Evolutionary conservation across 257 asterid species (phyloP), one percentile per base, ranked within the genome.

Genomic region (Anisodus acutangulus): DNA sequence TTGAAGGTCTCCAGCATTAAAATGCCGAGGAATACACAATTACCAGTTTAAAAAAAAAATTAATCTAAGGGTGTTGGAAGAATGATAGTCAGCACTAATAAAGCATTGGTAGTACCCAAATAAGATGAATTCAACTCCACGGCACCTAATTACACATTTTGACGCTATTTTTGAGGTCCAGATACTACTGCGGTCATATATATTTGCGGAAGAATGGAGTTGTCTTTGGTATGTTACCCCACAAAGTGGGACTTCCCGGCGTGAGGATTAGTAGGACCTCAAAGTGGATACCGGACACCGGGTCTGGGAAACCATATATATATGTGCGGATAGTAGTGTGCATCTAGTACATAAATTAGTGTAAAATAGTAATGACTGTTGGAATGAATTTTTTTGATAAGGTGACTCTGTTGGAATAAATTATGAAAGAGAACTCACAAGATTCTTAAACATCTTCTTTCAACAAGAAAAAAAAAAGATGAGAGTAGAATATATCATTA

Each of bases 141-240:
- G 78, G 4, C 35, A 71, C 55, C 79, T 70, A 70, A 70, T 41
- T 70, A 70, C 58, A 71, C 12, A 19, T n/a, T n/a, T n/a, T n/a
- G n/a, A n/a, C n/a, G n/a, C n/a, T n/a, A n/a, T n/a, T 72, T 72
- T 72, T 72, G 17, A 31, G 45, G 45, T 66, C 45, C 11, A 66
- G 0, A 66, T 66, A 31, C 45, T 31, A 11, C 6, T 13, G 0
- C n/a, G 41, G n/a, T n/a, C 37, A 43, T 19, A 70, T 41, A 47
- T 70, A 41, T 41, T 69, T 15, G 16, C 9, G 0, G 43, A 64
- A 17, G 9, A 31, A 31, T 6, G 4, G 3, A 6, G 9, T 64
- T 9, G 11, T 31, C 17, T 64, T 64, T 26, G 43, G 9, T 10
- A 10, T 0, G 9, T 64, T 26, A 10, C 70, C 43, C 43, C 17